phyloP scores from a whole-genome alignment of 2,329 filamentous ascomycete species.

The Fusarium sp. region DNA sequence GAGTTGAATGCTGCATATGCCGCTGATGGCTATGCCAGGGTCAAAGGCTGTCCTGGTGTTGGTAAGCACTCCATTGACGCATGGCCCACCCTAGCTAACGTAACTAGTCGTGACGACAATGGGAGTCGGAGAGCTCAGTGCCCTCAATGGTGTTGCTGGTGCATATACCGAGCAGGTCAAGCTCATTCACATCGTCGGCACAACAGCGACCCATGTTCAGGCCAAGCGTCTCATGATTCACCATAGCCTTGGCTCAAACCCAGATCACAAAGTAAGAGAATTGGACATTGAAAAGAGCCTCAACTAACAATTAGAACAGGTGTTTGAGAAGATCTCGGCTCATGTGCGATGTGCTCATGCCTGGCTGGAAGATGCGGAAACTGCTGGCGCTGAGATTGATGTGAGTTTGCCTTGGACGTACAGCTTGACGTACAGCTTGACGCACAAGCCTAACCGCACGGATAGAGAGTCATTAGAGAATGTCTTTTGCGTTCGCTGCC shows the following conservation, averaged over 20 bases:
- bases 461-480: conserved; percentile 10
- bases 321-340: conserved; percentile 17
- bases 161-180: conserved; percentile 25
- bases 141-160: conserved; percentile 20
- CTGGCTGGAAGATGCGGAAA: conserved; percentile 15
- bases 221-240: conserved; percentile 22
- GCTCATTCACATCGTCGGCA: conserved; percentile 24
- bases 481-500: conserved; percentile 13
- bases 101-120: conserved; percentile 18
- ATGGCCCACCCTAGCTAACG: not conserved
- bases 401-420: conserved; percentile 2
- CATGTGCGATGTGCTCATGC: conserved; percentile 18
- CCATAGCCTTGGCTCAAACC: conserved; percentile 11
- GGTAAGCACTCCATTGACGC: not conserved
- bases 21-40: conserved; percentile 23
- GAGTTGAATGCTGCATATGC: conserved; percentile 27
- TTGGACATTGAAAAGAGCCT: no score
- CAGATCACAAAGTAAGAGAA: conserved; percentile 13
- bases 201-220: conserved; percentile 14
- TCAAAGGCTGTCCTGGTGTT: conserved; percentile 18
- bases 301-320: not conserved
- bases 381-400: conserved; percentile 12
- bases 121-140: conserved; percentile 21
- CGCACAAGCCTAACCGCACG: not conserved
- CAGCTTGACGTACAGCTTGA: rapidly evolving